Evolutionary conservation across 2,329 filamentous ascomycete genomes (phyloP).

Genomic region (Ophiostoma ulmi): DNA sequence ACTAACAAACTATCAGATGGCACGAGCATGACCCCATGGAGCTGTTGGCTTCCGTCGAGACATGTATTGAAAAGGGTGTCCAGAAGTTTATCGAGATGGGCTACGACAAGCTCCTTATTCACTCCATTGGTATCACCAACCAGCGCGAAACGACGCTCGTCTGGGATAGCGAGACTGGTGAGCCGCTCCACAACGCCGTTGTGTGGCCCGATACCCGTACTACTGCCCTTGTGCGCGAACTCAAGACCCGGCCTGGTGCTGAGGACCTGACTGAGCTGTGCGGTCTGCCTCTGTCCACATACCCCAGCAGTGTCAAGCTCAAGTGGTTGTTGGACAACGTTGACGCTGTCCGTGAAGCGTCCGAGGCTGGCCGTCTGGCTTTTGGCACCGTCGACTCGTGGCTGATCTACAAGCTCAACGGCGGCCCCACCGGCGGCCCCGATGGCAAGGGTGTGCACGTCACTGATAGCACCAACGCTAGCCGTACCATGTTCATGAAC

Average conservation of each 20-base stretch:
- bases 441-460: slow-evolving; percentile 57
- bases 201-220: slow-evolving; percentile 89
- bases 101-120: slow-evolving; percentile 62
- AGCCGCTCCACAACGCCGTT: slow-evolving; percentile 77
- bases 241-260: slow-evolving; percentile 63
- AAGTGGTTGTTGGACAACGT: slow-evolving; percentile 74
- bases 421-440: slow-evolving; percentile 54
- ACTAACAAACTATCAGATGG: slow-evolving; percentile 56
- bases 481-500: slow-evolving; percentile 93
- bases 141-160: slow-evolving; percentile 84
- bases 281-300: slow-evolving; percentile 80
- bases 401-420: slow-evolving; percentile 81
- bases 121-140: slow-evolving; percentile 78
- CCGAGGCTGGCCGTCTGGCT: slow-evolving; percentile 68
- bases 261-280: slow-evolving; percentile 66
- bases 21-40: slow-evolving; percentile 82
- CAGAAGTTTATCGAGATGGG: slow-evolving; percentile 77
- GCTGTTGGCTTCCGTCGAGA: slow-evolving; percentile 67
- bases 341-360: slow-evolving; percentile 63
- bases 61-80: slow-evolving; percentile 63
- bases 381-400: slow-evolving; percentile 88
- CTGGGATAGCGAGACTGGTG: slow-evolving; percentile 76
- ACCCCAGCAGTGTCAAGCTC: slow-evolving; percentile 81
- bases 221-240: slow-evolving; percentile 63
- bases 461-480: slow-evolving; percentile 83